Conservation (phyloP, 1,139 yeast genomes). For the Blastobotrys ciferrii region DNA sequence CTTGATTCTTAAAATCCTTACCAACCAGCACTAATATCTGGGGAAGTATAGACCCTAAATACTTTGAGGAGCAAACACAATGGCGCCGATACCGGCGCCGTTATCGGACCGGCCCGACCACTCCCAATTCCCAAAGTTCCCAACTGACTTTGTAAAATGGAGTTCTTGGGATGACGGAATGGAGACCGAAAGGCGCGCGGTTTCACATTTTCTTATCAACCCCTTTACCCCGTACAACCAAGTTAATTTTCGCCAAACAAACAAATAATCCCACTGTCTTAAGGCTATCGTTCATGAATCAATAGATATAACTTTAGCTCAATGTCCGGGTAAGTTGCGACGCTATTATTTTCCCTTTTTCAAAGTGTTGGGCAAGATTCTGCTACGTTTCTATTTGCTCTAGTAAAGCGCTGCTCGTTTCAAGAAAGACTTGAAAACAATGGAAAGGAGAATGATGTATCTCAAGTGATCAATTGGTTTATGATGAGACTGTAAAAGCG, state of each 20-base stretch:
- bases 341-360: neutral
- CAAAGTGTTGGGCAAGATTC: too few species aligned
- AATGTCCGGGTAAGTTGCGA: slow-evolving; percentile 8
- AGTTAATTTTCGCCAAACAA: neutral
- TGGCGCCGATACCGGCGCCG: neutral
- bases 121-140: neutral
- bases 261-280: neutral
- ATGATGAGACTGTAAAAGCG: neutral
- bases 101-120: neutral
- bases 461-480: too few species aligned
- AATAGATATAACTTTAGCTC: neutral
- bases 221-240: neutral
- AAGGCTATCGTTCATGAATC: neutral
- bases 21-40: too few species aligned
- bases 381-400: too few species aligned
- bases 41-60: too few species aligned
- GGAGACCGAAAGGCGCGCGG: neutral
- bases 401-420: too few species aligned
- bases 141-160: neutral
- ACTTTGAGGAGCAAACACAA: too few species aligned
- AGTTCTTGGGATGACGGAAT: too few species aligned
- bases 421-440: too few species aligned
- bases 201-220: neutral
- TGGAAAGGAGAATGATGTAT: too few species aligned
- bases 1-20: neutral